phyloP scores from a whole-genome alignment of 805 yeast species.

The Cyberlindnera amylophila region DNA sequence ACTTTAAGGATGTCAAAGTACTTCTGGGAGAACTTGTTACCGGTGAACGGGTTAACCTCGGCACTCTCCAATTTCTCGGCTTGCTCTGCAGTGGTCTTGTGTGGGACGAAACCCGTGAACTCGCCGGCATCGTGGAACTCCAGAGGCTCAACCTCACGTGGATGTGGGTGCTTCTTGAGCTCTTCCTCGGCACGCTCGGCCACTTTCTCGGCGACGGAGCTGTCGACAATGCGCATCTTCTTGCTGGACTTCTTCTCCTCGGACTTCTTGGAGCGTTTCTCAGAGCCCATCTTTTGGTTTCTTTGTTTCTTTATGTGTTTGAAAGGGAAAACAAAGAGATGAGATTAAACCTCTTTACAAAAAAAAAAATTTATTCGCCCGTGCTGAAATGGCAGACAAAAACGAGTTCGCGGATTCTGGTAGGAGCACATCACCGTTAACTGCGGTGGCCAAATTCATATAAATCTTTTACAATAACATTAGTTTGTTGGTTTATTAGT shows the following conservation, averaged over 20 bases:
- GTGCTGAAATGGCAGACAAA: slow-evolving; percentile 2
- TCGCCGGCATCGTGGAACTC: slow-evolving; percentile 65
- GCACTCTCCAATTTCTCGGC: slow-evolving; percentile 60
- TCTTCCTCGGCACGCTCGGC: slow-evolving; percentile 66
- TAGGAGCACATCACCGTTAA: too few species aligned
- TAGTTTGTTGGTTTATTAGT: too few species aligned
- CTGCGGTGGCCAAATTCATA: too few species aligned
- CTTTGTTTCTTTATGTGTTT: not conserved
- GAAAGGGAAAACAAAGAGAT: not conserved
- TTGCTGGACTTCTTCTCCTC: slow-evolving; percentile 40
- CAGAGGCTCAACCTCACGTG: slow-evolving; percentile 32
- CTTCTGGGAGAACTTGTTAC: slow-evolving; percentile 52
- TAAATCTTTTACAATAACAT: too few species aligned
- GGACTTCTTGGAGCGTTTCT: slow-evolving; percentile 13
- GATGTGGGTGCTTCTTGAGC: slow-evolving; percentile 45
- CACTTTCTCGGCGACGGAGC: slow-evolving; percentile 57
- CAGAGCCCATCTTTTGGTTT: slow-evolving; percentile 18
- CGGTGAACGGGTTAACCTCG: slow-evolving; percentile 75
- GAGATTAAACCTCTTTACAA: slow-evolving; percentile 2
- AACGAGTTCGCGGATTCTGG: slow-evolving; percentile 1
- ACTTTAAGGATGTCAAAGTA: slow-evolving; percentile 75
- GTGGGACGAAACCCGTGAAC: slow-evolving; percentile 51
- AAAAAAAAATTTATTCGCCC: slow-evolving; percentile 4
- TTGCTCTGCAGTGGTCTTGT: slow-evolving; percentile 60
- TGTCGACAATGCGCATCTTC: slow-evolving; percentile 45